phyloP scores from a whole-genome alignment of 129 eudicot genomes.

The Flaveria brownii region DNA sequence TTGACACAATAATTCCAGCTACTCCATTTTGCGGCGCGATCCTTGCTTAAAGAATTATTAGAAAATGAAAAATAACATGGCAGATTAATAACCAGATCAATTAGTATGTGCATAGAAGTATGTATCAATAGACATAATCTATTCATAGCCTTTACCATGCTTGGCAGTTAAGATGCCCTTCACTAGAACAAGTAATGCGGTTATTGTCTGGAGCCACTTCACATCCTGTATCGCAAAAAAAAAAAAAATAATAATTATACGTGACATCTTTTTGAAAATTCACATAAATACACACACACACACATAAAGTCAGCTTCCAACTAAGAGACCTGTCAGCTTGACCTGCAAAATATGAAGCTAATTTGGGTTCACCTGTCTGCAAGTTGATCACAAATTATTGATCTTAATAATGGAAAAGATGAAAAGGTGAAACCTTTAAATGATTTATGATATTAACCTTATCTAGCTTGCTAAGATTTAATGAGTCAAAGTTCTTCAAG shows the following conservation, averaged over 20 bases:
- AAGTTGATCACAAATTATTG: conserved; percentile 17
- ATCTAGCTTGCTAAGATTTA: conserved; percentile 81
- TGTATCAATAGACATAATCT: not conserved
- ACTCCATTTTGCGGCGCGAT: conserved; percentile 50
- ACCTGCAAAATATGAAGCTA: conserved; percentile 84
- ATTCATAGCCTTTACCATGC: conserved; percentile 56
- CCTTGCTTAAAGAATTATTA: conserved; percentile 29
- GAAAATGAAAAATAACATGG: not conserved
- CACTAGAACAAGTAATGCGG: conserved; percentile 71
- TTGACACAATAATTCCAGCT: conserved; percentile 54
- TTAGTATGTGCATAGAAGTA: conserved; percentile 1
- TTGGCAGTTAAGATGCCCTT: conserved; percentile 96
- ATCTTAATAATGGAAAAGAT: not conserved
- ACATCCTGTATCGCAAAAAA: conserved; percentile 50
- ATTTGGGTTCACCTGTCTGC: conserved; percentile 89
- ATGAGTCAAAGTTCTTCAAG: conserved; percentile 75
- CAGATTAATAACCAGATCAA: not conserved
- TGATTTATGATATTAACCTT: conserved; percentile 42
- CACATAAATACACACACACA: not conserved
- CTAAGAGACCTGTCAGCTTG: conserved; percentile 86
- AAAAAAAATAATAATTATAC: not conserved
- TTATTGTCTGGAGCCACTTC: conserved; percentile 91
- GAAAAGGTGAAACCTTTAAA: not conserved
- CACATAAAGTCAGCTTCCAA: conserved; percentile 62
- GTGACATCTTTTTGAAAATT: not conserved